Percentiles rank a stretch among this genome's conserved stretches.
Conservation (phyloP, 768 basidiomycete genomes). For the Lentinula sp. region DNA sequence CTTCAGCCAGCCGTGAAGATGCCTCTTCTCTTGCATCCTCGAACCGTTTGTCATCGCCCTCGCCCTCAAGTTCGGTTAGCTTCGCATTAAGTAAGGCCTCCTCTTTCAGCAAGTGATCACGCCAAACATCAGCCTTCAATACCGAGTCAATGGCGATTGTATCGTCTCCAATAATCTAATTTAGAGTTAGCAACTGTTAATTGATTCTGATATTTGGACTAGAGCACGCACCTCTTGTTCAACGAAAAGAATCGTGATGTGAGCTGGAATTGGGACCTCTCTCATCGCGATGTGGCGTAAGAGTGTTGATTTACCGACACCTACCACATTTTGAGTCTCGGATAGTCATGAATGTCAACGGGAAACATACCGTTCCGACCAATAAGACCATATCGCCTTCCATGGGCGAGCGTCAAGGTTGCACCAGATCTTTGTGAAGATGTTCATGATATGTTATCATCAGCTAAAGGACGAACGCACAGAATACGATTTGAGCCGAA, state of each 20-base stretch:
- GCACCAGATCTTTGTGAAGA: conserved; percentile 61
- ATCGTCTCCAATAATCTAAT: conserved; percentile 86
- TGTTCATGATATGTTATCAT: neutral
- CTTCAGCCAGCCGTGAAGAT: conserved; percentile 75
- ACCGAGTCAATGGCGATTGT: conserved; percentile 91
- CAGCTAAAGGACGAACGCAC: conserved; percentile 27
- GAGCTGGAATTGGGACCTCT: conserved; percentile 88
- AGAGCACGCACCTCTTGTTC: conserved; percentile 78
- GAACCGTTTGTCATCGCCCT: conserved; percentile 73
- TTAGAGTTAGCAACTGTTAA: too few relatives aligned
- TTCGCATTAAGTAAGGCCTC: conserved; percentile 70
- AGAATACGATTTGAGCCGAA: conserved; percentile 95
- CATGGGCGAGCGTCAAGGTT: conserved; percentile 80
- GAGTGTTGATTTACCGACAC: conserved; percentile 96
- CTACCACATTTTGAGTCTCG: conserved; percentile 21
- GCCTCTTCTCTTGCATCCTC: conserved; percentile 86
- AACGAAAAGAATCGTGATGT: conserved; percentile 96
- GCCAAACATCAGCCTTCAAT: conserved; percentile 99
- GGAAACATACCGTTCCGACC: conserved; percentile 65
- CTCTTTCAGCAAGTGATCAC: conserved; percentile 86
- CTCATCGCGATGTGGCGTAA: conserved; percentile 92
- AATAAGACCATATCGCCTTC: conserved; percentile 87
- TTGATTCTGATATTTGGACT: too few relatives aligned
- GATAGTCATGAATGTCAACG: neutral
- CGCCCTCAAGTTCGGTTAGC: conserved; percentile 64